Conservation (phyloP, 805 yeast genomes). For the Starmerella roubikii region DNA sequence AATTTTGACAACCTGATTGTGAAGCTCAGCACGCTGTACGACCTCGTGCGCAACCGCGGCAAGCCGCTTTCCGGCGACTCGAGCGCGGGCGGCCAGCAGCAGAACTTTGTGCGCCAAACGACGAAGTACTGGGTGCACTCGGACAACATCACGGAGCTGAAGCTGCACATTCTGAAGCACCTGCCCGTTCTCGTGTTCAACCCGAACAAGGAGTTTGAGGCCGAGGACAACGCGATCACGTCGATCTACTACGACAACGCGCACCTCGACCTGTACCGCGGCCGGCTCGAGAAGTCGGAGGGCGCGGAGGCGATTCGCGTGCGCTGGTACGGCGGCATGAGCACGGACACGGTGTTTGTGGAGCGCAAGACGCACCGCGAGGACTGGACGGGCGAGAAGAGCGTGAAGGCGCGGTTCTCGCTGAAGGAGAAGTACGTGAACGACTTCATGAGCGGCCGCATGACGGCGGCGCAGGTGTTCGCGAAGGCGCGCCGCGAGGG, state of each 20-base stretch:
- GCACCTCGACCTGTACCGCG: constrained; percentile 80
- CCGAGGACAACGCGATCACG: constrained; percentile 90
- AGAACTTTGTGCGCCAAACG: constrained; percentile 95
- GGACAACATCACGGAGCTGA: constrained; percentile 91
- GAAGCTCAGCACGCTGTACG: constrained; percentile 76
- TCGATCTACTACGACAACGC: constrained; percentile 91
- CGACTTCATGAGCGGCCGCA: constrained; percentile 67
- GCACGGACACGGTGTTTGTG: constrained; percentile 77
- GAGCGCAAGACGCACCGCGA: constrained; percentile 98
- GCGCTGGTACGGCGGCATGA: constrained; percentile 99
- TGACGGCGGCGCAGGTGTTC: constrained; percentile 78
- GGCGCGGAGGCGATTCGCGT: constrained; percentile 98
- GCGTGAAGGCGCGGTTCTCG: constrained; percentile 95
- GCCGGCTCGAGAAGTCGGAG: constrained; percentile 88
- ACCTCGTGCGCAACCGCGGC: constrained; percentile 89
- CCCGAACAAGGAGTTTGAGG: constrained; percentile 87
- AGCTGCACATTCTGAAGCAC: constrained; percentile 82
- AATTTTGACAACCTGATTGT: constrained; percentile 84
- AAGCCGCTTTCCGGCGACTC: constrained; percentile 91
- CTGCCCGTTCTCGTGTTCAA: constrained; percentile 94
- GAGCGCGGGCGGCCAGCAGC: constrained; percentile 96
- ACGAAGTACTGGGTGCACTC: constrained; percentile 99
- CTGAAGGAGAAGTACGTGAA: constrained; percentile 85
- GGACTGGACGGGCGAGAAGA: constrained; percentile 99
- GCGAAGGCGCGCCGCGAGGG: constrained; percentile 89